Evolutionary conservation across 208 protist genomes (phyloP), one percentile per base, ranked within the genome.

Genomic region (Trypanosoma grayi): DNA sequence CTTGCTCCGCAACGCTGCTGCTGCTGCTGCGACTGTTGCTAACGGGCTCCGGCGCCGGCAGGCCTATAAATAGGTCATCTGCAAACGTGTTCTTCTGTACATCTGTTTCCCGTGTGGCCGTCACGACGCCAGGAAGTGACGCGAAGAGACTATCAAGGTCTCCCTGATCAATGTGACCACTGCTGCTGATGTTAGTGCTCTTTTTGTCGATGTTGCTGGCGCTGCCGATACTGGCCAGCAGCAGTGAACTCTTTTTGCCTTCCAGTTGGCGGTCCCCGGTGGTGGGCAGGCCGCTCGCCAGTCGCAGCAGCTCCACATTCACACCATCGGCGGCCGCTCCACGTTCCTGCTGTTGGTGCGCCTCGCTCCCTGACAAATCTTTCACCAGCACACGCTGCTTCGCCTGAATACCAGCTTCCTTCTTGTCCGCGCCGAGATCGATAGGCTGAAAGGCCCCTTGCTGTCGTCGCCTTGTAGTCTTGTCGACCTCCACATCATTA

Each of bases 371-470:
- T 8, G 51, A 53, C 18, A 92, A 44, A 52, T 87, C 74, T 48
- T 81, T 80, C 40, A 92, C 69, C 22, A 93, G 75, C 27, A 75
- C 75, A 61, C 86, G 77, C 25, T 79, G 55, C 39, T 77, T 77
- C 45, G 78, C 75, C 27, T 83, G 61, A 45, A 89, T 79, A 4
- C 82, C 82, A 20, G 83, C 83, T 46, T 75, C 67, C 63, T 76
- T 56, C 61, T 91, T 74, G 39, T 90, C 84, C 33, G 75, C 70
- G 34, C 67, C 71, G 58, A 94, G 75, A 57, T 94, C 84, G 9
- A 92, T 84, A 1, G 82, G 75, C 46, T 74, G 53, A 50, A 94
- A 94, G 9, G 8, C 47, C 9, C 33, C n/a, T 33, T 31, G 22
- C 4, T 43, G 8, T 30, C 30, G 5, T 20, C 41, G 9, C 10